These are phyloP conservation scores for Acrocalymma vagum DNA, from an alignment of 2,329 filamentous ascomycete species.

Conservation along the genomic window DNA sequence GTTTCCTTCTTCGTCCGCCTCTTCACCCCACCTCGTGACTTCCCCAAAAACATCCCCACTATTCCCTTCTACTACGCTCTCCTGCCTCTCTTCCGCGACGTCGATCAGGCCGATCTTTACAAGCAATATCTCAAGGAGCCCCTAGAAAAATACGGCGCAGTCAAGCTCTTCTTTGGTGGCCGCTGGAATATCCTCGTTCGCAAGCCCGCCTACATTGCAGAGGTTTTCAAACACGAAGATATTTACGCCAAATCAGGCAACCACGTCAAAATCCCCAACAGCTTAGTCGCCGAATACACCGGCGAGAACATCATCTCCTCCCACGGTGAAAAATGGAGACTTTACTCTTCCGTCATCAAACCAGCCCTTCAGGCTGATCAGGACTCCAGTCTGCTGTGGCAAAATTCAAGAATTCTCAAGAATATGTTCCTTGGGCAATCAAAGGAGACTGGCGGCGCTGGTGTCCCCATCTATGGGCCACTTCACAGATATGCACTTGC, in stretches of 20 bases:
- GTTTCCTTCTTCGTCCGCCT: slow-evolving; percentile 33
- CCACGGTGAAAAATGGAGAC: slow-evolving; percentile 41
- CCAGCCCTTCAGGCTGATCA: slow-evolving; percentile 39
- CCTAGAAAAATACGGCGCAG: slow-evolving; percentile 53
- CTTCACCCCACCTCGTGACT: slow-evolving; percentile 33
- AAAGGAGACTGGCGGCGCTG: slow-evolving; percentile 22
- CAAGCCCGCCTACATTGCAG: slow-evolving; percentile 53
- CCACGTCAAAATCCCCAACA: slow-evolving; percentile 42
- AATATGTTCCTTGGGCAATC: slow-evolving; percentile 40
- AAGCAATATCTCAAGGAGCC: slow-evolving; percentile 49
- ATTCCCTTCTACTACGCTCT: slow-evolving; percentile 57
- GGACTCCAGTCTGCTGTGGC: slow-evolving; percentile 29
- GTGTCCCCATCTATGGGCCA: slow-evolving; percentile 39
- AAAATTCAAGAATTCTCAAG: slow-evolving; percentile 30
- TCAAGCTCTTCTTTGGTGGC: slow-evolving; percentile 59
- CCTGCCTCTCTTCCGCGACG: slow-evolving; percentile 52
- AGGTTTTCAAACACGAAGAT: slow-evolving; percentile 46
- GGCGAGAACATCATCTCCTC: slow-evolving; percentile 46
- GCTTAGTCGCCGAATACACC: slow-evolving; percentile 37
- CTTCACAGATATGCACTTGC: slow-evolving; percentile 50
- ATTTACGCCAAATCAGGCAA: slow-evolving; percentile 40
- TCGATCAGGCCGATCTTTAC: slow-evolving; percentile 55
- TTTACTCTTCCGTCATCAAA: slow-evolving; percentile 38
- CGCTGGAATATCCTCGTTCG: slow-evolving; percentile 60
- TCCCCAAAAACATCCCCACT: slow-evolving; percentile 50